Percentiles rank a stretch among this genome's conserved stretches.
Conservation (phyloP, 192 early-diverging fungal species). For the Oehlia diaphana region DNA sequence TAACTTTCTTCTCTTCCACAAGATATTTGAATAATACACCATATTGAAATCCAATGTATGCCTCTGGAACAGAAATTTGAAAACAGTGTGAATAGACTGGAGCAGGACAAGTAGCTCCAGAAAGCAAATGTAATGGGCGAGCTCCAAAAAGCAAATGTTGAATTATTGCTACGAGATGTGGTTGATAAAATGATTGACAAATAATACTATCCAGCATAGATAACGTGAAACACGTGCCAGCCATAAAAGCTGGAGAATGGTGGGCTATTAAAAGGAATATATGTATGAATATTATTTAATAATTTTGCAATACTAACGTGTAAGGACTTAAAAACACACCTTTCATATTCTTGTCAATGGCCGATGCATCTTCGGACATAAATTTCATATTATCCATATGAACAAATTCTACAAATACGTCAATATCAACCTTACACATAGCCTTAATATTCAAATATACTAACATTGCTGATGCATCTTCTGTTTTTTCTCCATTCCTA, state of each 20-base stretch:
- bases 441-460: constrained; percentile 32
- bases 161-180: constrained; percentile 26
- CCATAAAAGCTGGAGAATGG: constrained; percentile 31
- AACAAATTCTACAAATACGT: constrained; percentile 29
- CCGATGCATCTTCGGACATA: constrained; percentile 29
- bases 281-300: not conserved
- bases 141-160: constrained; percentile 29
- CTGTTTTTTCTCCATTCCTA: constrained; percentile 30
- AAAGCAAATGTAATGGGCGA: constrained; percentile 20
- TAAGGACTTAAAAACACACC: not conserved
- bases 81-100: constrained; percentile 22
- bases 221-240: constrained; percentile 27
- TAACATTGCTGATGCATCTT: constrained; percentile 31
- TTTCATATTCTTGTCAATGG: constrained; percentile 25
- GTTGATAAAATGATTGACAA: constrained; percentile 33
- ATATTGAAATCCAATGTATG: constrained; percentile 22
- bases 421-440: constrained; percentile 23
- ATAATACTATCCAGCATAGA: constrained; percentile 32
- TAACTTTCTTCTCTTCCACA: constrained; percentile 11
- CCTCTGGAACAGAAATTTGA: constrained; percentile 11
- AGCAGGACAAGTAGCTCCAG: constrained; percentile 25
- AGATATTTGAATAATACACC: constrained; percentile 6
- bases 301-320: not conserved
- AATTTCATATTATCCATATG: constrained; percentile 33
- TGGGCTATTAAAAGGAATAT: constrained; percentile 15